These are phyloP conservation scores for Theobroma grandiflorum DNA, from an alignment of 441 rosid genomes.

Conservation along the genomic window DNA sequence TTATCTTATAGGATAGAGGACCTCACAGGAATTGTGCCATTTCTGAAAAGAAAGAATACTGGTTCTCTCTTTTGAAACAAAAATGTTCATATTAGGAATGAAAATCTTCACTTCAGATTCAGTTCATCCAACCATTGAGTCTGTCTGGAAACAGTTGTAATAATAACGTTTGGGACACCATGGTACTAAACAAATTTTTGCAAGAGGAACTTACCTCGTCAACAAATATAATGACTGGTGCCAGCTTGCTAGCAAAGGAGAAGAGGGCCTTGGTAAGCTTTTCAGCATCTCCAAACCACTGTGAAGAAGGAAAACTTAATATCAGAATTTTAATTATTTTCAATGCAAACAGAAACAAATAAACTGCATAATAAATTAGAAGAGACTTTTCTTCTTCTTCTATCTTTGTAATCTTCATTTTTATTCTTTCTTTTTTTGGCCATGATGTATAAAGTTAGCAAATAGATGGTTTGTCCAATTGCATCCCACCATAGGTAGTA, in stretches of 20 bases:
- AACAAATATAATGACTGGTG: constrained; percentile 94
- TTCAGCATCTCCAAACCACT: constrained; percentile 99
- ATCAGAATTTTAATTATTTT: constrained; percentile 11
- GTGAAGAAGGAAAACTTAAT: constrained; percentile 29
- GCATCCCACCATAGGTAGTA: neutral
- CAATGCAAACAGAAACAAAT: neutral
- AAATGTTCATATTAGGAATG: neutral
- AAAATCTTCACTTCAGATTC: constrained; percentile 11
- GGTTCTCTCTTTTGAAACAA: constrained; percentile 14
- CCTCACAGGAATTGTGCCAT: neutral
- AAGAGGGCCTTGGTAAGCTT: constrained; percentile 96
- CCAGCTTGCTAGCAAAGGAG: constrained; percentile 91
- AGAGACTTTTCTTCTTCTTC: constrained; percentile 6
- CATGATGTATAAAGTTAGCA: neutral
- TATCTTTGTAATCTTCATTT: neutral
- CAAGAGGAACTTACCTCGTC: constrained; percentile 72
- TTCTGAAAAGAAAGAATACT: constrained; percentile 1
- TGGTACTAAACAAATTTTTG: constrained; percentile 6
- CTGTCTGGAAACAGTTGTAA: neutral
- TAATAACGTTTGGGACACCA: neutral
- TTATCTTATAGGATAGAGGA: constrained; percentile 15
- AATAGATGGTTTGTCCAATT: neutral
- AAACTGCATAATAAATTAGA: neutral
- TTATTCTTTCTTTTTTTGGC: neutral
- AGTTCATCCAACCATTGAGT: constrained; percentile 4